These are phyloP conservation scores for Neocatenulostroma microsporum DNA, from an alignment of 2,329 filamentous ascomycete genomes.

Conservation along the genomic window DNA sequence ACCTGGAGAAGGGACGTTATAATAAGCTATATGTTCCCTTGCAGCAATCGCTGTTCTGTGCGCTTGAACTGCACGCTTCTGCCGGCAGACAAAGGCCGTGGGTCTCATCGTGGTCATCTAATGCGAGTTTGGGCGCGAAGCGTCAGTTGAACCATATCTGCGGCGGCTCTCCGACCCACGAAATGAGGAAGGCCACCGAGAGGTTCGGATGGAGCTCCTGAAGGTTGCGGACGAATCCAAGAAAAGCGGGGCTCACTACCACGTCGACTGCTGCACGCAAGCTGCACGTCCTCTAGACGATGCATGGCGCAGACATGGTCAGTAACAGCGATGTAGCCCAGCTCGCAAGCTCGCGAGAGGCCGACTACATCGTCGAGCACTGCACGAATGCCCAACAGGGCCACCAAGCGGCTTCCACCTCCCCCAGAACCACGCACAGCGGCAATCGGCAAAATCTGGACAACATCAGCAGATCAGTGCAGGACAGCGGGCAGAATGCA, in stretches of 20 bases:
- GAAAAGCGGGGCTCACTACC: slow-evolving; percentile 1
- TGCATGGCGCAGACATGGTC: background rate
- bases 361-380: background rate
- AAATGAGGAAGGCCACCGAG: background rate
- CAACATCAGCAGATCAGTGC: too few species aligned
- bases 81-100: background rate
- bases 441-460: too few species aligned
- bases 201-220: background rate
- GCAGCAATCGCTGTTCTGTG: background rate
- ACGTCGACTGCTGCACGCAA: background rate
- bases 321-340: background rate
- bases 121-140: background rate
- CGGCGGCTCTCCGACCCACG: background rate
- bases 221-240: background rate
- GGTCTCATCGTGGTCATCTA: background rate
- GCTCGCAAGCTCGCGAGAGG: background rate
- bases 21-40: background rate
- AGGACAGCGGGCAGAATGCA: too few species aligned
- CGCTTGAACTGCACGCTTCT: too few species aligned
- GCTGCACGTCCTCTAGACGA: background rate
- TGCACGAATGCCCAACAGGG: background rate
- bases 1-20: background rate
- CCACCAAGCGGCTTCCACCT: slow-evolving; percentile 2
- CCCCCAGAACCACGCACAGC: too few species aligned
- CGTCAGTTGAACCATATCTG: background rate